phyloP scores from a whole-genome alignment of 108 stramenopile species.

The Hondaea fermentalgiana region DNA sequence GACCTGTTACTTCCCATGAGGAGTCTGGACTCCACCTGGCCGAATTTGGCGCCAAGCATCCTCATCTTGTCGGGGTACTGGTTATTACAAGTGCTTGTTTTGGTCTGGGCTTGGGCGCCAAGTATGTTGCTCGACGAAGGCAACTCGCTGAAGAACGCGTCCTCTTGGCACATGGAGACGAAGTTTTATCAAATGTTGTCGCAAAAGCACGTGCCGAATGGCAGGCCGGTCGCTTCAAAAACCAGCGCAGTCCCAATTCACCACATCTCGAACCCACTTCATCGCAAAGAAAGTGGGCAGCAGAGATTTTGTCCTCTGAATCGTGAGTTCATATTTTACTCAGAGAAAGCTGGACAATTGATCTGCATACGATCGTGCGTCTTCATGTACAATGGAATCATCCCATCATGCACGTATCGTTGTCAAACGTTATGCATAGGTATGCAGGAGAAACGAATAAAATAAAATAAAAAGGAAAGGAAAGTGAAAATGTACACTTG shows the following conservation, averaged over 20 bases:
- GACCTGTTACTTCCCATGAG: no score
- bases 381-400: no score
- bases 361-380: no score
- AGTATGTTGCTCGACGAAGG: background rate
- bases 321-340: no score
- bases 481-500: no score
- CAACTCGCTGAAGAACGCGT: background rate
- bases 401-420: no score
- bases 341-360: no score
- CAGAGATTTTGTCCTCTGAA: background rate
- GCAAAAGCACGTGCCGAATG: background rate
- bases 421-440: no score
- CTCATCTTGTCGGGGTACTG: background rate
- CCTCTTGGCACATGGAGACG: background rate
- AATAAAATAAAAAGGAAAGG: no score
- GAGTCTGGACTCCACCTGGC: background rate
- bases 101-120: background rate
- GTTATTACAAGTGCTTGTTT: background rate
- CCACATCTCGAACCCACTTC: background rate
- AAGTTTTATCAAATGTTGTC: background rate
- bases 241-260: background rate
- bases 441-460: no score
- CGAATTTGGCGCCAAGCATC: background rate
- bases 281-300: background rate
- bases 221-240: background rate